Evolutionary conservation across 805 yeast genomes (phyloP).

Genomic region (Yarrowia bubula): DNA sequence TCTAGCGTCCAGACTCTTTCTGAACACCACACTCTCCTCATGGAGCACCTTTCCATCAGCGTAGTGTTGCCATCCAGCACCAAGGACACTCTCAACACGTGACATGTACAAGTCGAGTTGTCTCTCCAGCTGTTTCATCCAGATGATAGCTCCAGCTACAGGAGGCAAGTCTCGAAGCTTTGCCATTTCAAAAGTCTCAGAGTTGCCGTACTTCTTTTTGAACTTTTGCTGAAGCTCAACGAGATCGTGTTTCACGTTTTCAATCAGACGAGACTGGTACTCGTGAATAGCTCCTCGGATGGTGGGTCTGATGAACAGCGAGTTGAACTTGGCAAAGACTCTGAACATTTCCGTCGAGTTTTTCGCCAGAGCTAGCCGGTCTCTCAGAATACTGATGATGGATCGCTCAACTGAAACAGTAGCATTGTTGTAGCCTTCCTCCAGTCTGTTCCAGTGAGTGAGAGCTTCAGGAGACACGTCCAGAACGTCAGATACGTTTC

Average conservation of each 20-base stretch:
- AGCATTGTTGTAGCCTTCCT: conserved; percentile 45
- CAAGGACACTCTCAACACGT: conserved; percentile 53
- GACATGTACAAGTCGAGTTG: conserved; percentile 46
- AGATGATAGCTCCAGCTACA: conserved; percentile 48
- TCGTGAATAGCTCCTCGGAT: conserved; percentile 59
- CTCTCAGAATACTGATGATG: conserved; percentile 45
- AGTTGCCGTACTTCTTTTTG: conserved; percentile 38
- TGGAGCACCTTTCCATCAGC: conserved; percentile 67
- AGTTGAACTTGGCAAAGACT: conserved; percentile 50
- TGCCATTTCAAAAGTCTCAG: conserved; percentile 40
- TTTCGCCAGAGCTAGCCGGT: conserved; percentile 42
- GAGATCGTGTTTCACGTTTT: conserved; percentile 51
- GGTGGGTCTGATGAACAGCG: conserved; percentile 52
- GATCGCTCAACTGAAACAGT: conserved; percentile 48
- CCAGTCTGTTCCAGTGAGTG: conserved; percentile 45
- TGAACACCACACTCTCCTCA: conserved; percentile 48
- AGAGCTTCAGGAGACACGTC: conserved; percentile 39
- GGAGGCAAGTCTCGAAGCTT: conserved; percentile 50
- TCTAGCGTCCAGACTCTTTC: conserved; percentile 48
- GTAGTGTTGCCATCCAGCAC: conserved; percentile 58
- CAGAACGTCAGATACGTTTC: conserved; percentile 44
- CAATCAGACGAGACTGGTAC: conserved; percentile 53
- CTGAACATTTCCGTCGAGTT: conserved; percentile 52
- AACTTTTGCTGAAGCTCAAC: conserved; percentile 45
- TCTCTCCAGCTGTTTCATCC: conserved; percentile 52